Evolutionary conservation across 2,329 filamentous ascomycete species (phyloP).

Genomic region (Colletotrichum trifolii): DNA sequence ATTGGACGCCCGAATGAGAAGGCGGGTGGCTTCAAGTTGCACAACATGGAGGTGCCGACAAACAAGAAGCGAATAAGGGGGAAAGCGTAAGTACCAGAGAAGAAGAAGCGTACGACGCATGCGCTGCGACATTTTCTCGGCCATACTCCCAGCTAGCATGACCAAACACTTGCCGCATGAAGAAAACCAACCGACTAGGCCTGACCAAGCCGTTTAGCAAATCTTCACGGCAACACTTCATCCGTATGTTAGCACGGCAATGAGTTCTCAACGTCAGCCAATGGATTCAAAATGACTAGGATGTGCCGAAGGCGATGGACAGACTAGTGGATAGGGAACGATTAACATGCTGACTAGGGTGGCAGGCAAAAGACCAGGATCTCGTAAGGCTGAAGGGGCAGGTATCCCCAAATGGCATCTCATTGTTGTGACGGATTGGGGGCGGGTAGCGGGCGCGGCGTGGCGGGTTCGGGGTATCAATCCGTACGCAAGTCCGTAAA

Average conservation of each 20-base stretch:
- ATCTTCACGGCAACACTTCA: constrained; percentile 9
- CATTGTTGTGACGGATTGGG: neutral
- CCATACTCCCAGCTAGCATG: neutral
- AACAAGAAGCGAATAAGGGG: no score
- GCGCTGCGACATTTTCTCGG: no score
- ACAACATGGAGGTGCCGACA: no score
- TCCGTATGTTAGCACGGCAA: constrained; percentile 16
- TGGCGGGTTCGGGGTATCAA: neutral
- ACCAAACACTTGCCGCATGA: constrained; percentile 8
- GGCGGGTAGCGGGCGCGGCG: constrained; percentile 16
- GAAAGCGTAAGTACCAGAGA: no score
- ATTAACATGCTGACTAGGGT: constrained; percentile 33
- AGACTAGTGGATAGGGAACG: constrained; percentile 28
- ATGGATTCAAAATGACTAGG: constrained; percentile 28
- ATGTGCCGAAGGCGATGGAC: neutral
- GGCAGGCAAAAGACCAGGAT: constrained; percentile 24
- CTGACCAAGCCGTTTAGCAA: constrained; percentile 16
- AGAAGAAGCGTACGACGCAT: no score
- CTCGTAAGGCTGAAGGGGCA: constrained; percentile 37
- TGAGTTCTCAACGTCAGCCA: constrained; percentile 22
- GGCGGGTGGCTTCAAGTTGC: no score
- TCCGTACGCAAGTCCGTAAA: constrained; percentile 9
- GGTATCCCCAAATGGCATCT: constrained; percentile 24
- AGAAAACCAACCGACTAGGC: constrained; percentile 11
- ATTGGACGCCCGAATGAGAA: no score